Conservation (phyloP, 2,329 filamentous ascomycete genomes). For the Calonectria pseudoreteaudii region DNA sequence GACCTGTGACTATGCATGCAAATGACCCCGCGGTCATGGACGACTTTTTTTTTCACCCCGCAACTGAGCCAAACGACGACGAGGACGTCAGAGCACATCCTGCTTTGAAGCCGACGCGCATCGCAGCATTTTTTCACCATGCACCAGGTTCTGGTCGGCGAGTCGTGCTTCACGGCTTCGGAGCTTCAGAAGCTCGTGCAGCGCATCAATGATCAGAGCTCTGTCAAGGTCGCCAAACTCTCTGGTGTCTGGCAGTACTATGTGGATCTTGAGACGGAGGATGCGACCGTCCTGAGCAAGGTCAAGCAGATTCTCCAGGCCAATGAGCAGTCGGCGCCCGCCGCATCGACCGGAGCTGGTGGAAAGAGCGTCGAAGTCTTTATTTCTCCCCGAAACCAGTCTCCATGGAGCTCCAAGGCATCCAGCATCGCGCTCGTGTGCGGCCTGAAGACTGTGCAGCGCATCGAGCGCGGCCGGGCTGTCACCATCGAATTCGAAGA, state of each 20-base stretch:
- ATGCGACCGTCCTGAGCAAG: constrained; percentile 54
- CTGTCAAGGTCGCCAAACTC: constrained; percentile 60
- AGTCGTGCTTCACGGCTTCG: constrained; percentile 62
- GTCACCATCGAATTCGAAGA: constrained; percentile 75
- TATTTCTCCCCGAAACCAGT: constrained; percentile 86
- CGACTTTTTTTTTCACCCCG: constrained; percentile 36
- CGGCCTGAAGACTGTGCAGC: constrained; percentile 77
- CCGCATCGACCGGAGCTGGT: constrained; percentile 50
- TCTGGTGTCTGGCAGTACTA: constrained; percentile 74
- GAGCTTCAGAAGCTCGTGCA: constrained; percentile 58
- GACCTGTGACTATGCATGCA: constrained; percentile 22
- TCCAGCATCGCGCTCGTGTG: constrained; percentile 95
- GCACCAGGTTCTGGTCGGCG: constrained; percentile 54
- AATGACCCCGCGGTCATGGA: constrained; percentile 36
- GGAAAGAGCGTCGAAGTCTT: constrained; percentile 70
- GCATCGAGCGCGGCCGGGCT: constrained; percentile 88
- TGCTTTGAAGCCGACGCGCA: constrained; percentile 41
- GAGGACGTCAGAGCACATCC: constrained; percentile 40
- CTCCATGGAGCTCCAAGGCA: constrained; percentile 97
- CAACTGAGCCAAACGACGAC: constrained; percentile 30
- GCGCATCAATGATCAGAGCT: constrained; percentile 57
- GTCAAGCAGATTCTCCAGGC: constrained; percentile 60
- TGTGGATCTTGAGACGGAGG: constrained; percentile 65
- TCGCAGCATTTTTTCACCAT: constrained; percentile 41
- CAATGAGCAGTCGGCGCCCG: constrained; percentile 44